phyloP scores from a whole-genome alignment of 352 stramenopile species.

The Pythium graminicola region DNA sequence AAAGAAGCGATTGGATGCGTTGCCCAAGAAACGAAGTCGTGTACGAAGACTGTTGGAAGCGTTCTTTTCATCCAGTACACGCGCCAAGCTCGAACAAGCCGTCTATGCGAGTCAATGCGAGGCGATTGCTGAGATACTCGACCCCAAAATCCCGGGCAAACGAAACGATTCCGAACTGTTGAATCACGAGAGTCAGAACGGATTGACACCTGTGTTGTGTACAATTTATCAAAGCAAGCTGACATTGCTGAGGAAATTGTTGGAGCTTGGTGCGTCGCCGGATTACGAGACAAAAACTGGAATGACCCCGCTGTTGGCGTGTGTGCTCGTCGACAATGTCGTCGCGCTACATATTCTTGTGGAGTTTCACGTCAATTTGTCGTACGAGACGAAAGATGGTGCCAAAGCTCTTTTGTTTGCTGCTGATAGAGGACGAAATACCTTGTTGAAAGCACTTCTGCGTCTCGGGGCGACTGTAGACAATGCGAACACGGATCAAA shows the following conservation, averaged over 20 bases:
- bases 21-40: conserved; percentile 30
- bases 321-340: conserved; percentile 37
- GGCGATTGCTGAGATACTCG: conserved; percentile 34
- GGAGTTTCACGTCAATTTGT: conserved; percentile 37
- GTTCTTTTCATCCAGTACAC: conserved; percentile 26
- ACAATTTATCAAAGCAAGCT: conserved; percentile 38
- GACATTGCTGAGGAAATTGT: conserved; percentile 32
- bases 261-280: conserved; percentile 41
- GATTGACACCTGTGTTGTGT: conserved; percentile 42
- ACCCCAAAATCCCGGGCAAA: conserved; percentile 14
- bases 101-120: conserved; percentile 39
- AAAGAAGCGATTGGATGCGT: conserved; percentile 40
- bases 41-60: conserved; percentile 28
- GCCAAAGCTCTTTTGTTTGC: conserved; percentile 38
- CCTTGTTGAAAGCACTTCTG: conserved; percentile 35
- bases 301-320: conserved; percentile 47
- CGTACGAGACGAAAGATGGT: conserved; percentile 29
- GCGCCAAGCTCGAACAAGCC: conserved; percentile 41
- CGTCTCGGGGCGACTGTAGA: conserved; percentile 34
- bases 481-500: conserved; percentile 19
- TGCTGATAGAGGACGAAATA: conserved; percentile 40
- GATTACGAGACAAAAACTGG: conserved; percentile 36
- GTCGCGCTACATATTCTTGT: conserved; percentile 41
- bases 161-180: conserved; percentile 14
- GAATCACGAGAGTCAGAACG: conserved; percentile 51